Conservation (phyloP, 179 eudicot genomes). For the Actinidia chinensis region DNA sequence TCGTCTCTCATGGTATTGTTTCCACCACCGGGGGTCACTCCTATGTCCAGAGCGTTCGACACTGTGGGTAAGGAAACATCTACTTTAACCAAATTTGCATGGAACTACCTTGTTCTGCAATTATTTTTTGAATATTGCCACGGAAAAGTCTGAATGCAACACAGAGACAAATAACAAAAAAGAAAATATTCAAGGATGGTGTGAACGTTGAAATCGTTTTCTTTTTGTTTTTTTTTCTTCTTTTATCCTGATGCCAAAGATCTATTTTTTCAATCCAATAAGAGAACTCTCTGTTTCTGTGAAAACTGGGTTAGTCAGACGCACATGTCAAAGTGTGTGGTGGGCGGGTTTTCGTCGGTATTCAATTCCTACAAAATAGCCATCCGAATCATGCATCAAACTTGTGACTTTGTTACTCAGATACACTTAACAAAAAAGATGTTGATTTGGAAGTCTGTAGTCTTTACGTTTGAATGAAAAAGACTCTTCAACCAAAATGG, state of each 20-base stretch:
- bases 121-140: too few relatives aligned
- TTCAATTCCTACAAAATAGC: neutral
- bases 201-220: neutral
- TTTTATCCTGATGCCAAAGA: neutral
- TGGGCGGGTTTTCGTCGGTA: neutral
- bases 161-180: neutral
- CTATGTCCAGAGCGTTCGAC: slow-evolving; percentile 95
- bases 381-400: slow-evolving; percentile 4
- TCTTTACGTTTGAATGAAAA: neutral
- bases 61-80: slow-evolving; percentile 64
- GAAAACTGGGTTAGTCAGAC: too few relatives aligned
- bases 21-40: slow-evolving; percentile 74
- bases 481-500: too few relatives aligned
- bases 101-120: neutral
- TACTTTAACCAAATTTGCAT: neutral
- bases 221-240: too few relatives aligned
- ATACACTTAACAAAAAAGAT: neutral
- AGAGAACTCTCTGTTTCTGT: neutral
- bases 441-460: neutral
- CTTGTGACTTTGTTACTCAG: neutral
- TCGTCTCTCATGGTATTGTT: slow-evolving; percentile 85
- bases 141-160: too few relatives aligned
- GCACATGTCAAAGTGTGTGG: neutral
- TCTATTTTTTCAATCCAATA: neutral
- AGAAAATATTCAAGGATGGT: neutral